These are phyloP conservation scores for Diaporthe citri DNA, from an alignment of 2,329 filamentous ascomycete genomes.

Conservation along the genomic window DNA sequence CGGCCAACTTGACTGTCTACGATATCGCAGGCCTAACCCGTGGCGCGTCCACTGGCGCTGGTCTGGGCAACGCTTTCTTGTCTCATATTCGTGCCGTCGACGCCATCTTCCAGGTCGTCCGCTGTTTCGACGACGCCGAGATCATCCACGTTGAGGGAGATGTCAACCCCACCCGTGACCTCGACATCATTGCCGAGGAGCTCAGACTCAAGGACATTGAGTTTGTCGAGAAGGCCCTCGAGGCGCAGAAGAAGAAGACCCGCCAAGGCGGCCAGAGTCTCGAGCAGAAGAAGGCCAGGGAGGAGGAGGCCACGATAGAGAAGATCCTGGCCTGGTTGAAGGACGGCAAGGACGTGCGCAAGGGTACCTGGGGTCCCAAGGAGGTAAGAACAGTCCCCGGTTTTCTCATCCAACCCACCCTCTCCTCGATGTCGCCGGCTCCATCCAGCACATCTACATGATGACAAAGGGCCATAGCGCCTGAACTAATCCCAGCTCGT, in stretches of 20 bases:
- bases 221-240: slow-evolving; percentile 95
- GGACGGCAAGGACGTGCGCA: slow-evolving; percentile 92
- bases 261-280: slow-evolving; percentile 92
- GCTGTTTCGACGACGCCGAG: slow-evolving; percentile 98
- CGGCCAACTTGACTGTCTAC: slow-evolving; percentile 97
- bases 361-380: slow-evolving; percentile 90
- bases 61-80: slow-evolving; percentile 97
- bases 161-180: slow-evolving; percentile 92
- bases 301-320: slow-evolving; percentile 93
- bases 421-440: slow-evolving; percentile 40
- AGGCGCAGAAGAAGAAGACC: slow-evolving; percentile 94
- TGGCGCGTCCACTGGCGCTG: slow-evolving; percentile 95
- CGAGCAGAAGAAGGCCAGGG: slow-evolving; percentile 97
- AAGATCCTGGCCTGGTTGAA: slow-evolving; percentile 88
- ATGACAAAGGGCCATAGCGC: slow-evolving; percentile 98
- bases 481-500: slow-evolving; percentile 99
- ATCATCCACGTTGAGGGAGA: slow-evolving; percentile 99
- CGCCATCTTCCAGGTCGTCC: slow-evolving; percentile 96
- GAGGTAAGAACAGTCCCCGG: slow-evolving; percentile 76
- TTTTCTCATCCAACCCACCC: slow-evolving; percentile 40
- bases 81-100: slow-evolving; percentile 98
- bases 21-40: slow-evolving; percentile 98
- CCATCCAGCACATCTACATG: slow-evolving; percentile 62
- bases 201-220: slow-evolving; percentile 98
- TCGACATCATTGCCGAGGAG: slow-evolving; percentile 97